Evolutionary conservation across 83 land plant genomes (phyloP).

Genomic region (Thuja plicata): DNA sequence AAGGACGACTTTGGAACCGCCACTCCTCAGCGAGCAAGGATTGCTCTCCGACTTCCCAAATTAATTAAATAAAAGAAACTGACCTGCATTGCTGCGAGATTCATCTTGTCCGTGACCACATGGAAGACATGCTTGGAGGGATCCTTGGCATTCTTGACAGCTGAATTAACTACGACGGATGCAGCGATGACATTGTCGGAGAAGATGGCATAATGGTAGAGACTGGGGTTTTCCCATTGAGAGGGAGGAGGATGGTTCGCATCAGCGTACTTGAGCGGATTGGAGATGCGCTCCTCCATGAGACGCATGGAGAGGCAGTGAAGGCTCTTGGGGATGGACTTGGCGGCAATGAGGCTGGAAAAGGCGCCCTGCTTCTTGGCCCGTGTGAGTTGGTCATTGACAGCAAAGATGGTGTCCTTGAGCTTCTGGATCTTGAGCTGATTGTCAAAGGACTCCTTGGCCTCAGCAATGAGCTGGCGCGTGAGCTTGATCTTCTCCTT

Average conservation of each 20-base stretch:
- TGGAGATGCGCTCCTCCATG: slow-evolving; percentile 66
- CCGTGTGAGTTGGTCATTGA: slow-evolving; percentile 62
- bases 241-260: slow-evolving; percentile 20
- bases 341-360: slow-evolving; percentile 67
- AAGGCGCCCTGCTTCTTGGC: slow-evolving; percentile 79
- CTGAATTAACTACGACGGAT: slow-evolving; percentile 75
- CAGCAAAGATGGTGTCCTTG: slow-evolving; percentile 75
- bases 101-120: slow-evolving; percentile 75
- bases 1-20: too few relatives aligned
- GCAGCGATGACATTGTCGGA: slow-evolving; percentile 80
- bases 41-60: too few relatives aligned
- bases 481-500: slow-evolving; percentile 50
- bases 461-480: slow-evolving; percentile 43
- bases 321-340: slow-evolving; percentile 64
- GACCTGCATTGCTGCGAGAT: slow-evolving; percentile 59
- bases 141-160: slow-evolving; percentile 57
- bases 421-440: slow-evolving; percentile 78
- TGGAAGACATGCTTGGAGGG: slow-evolving; percentile 75
- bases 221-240: slow-evolving; percentile 49
- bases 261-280: slow-evolving; percentile 46
- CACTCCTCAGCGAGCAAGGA: too few relatives aligned
- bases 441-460: slow-evolving; percentile 64
- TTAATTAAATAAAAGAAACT: background rate
- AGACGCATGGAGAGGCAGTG: slow-evolving; percentile 66
- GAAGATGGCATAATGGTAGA: slow-evolving; percentile 75